A percentile compares a stretch with the other conserved stretches of the same genome.
Evolutionary conservation across 768 basidiomycete species (phyloP).

Genomic region (Auricularia sp.): DNA sequence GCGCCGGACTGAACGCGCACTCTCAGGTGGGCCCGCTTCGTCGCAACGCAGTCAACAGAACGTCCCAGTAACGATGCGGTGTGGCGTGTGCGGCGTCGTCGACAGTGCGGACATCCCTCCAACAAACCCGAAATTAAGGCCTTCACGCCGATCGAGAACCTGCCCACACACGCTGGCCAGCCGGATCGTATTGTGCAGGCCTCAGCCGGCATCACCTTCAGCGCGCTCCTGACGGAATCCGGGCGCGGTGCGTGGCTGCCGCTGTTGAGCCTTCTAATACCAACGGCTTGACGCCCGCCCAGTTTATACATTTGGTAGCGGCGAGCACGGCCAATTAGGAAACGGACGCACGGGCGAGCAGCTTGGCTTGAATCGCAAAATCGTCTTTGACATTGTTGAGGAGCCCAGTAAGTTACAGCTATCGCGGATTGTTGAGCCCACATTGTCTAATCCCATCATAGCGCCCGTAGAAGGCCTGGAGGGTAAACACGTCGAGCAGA

Average conservation of each 20-base stretch:
- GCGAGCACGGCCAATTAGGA: slow-evolving; percentile 86
- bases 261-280: not conserved
- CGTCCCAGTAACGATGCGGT: not conserved
- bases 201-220: slow-evolving; percentile 76
- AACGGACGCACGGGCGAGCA: slow-evolving; percentile 91
- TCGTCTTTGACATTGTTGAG: slow-evolving; percentile 66
- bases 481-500: slow-evolving; percentile 67
- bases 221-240: slow-evolving; percentile 68
- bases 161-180: slow-evolving; percentile 40
- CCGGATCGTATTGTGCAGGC: slow-evolving; percentile 61
- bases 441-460: slow-evolving; percentile 20
- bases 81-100: slow-evolving; percentile 1
- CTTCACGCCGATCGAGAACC: slow-evolving; percentile 55
- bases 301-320: slow-evolving; percentile 88
- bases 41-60: not conserved
- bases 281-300: slow-evolving; percentile 1
- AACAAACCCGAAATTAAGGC: slow-evolving; percentile 49
- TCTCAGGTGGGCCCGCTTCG: slow-evolving; percentile 53
- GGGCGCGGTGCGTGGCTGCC: slow-evolving; percentile 51
- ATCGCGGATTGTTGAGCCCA: not conserved
- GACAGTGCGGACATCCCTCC: slow-evolving; percentile 60
- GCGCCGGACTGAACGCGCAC: slow-evolving; percentile 66
- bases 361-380: slow-evolving; percentile 76
- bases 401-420: slow-evolving; percentile 43
- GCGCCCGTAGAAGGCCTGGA: slow-evolving; percentile 69